Evolutionary conservation across 2,329 filamentous ascomycete genomes (phyloP), one percentile per base, ranked within the genome.

Genomic region (Diaporthe sp.): DNA sequence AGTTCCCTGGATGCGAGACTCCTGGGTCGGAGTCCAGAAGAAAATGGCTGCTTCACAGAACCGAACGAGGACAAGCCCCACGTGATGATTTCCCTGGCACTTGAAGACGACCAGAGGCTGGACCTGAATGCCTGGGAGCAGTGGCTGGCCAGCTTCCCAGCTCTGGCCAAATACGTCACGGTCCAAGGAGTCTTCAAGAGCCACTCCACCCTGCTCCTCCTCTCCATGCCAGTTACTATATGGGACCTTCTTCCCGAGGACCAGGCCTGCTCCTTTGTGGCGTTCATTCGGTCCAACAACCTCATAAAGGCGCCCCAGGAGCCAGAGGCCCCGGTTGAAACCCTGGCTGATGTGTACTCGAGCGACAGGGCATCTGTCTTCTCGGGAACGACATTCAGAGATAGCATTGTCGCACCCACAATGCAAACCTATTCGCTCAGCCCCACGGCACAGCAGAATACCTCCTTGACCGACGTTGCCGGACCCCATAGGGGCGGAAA

Each of bases 171-270:
- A 77, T 88, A 90, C 76, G 89, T 90, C 80, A 90, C 90, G 77
- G 86, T 92, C 8, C 89, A 92, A 77, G 89, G 89, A 12, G 85
- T 91, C 1, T 92, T 91, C 80, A 90, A 90, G 78, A 91, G 89
- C 66, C 88, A 91, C 77, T 91, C 90, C 0, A 91, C 88, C 0
- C 81, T 91, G 55, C 83, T 92, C 8, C 80, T 91, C 9, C 80
- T 91, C 3, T 91, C 90, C 0, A 83, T 92, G 79, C 90, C 90
- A 0, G 87, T 91, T 15, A 88, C 88, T 81, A 83, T 91, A 4
- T 92, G 90, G 90, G 88, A 91, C 76, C 81, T 91, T 56, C 82
- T 92, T 0, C 89, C 89, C 0, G 89, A 91, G 47, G 85, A 91
- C 69, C 86, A 85, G 35, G 89, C 89, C 0, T 89, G 88, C 59